These are phyloP conservation scores for Talaromyces adpressus DNA, from an alignment of 495 filamentous ascomycete genomes.

Conservation along the genomic window DNA sequence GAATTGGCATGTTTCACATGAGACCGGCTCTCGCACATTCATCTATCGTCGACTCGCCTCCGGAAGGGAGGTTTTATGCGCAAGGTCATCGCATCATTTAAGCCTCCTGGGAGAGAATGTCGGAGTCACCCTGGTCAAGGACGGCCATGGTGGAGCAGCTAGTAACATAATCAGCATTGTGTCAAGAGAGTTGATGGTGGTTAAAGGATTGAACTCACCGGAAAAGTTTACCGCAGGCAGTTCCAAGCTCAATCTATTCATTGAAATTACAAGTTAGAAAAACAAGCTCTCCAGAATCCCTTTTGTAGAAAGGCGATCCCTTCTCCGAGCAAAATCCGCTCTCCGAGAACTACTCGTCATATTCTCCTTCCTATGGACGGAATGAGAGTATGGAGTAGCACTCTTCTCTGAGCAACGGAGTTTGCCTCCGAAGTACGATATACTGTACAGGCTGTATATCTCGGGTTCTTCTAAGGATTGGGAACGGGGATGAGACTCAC, in stretches of 20 bases:
- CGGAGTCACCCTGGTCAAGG: conserved; percentile 94
- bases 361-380: conserved; percentile 70
- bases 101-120: conserved; percentile 62
- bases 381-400: conserved; percentile 14
- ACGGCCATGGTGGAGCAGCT: conserved; percentile 89
- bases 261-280: conserved; percentile 12
- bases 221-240: conserved; percentile 87
- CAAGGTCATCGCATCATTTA: conserved; percentile 3
- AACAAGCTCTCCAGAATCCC: conserved; percentile 12
- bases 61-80: neutral
- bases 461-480: conserved; percentile 11
- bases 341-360: conserved; percentile 66
- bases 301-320: conserved; percentile 33
- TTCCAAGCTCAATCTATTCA: conserved; percentile 88
- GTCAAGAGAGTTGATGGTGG: neutral
- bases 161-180: conserved; percentile 14
- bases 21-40: neutral
- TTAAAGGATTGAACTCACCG: conserved; percentile 18
- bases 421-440: conserved; percentile 11
- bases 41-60: neutral
- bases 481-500: conserved; percentile 52
- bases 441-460: conserved; percentile 9
- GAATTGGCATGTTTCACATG: neutral
- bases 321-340: conserved; percentile 47
- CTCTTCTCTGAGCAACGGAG: conserved; percentile 15